Base-by-base conservation (phyloP, 768 basidiomycete species). In the Psilocybe cubensis region DNA sequence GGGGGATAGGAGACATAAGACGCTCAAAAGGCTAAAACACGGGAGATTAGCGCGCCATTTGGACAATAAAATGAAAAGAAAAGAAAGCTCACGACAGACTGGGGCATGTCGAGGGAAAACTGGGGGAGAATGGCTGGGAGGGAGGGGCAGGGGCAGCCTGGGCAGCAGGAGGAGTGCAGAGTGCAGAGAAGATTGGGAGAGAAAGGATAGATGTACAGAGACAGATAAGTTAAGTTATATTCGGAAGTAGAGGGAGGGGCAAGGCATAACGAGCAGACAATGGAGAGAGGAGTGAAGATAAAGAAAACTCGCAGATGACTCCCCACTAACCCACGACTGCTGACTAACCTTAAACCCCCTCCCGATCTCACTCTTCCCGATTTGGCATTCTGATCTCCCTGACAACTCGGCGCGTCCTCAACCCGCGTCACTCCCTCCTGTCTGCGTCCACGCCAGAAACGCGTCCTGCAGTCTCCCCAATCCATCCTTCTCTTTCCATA, bases 181-280 rank as follows among this genome's bases (percentile, higher is more conserved):
- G 64, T 56, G 56, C 67, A 61, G 54, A 70, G 55, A 10, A 42
- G 21, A 29, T 12, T 12, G 28, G 51, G 45, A 58, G 57, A 67
- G 70, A 61, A 41, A 23, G n/a, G 44, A 44, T 29, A 51, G 54
- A 24, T 44, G 59, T 58, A 55, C 53, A 59, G 41, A 25, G 8
- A 14, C 45, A 53, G n/a, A 52, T 56, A 52, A 56, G 54, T 60
- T 60, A 60, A 57, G 60, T 61, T n/a, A 59, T 44, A 50, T 38
- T 48, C 41, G 40, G 44, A 38, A 29, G 52, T 57, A 28, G 54
- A 52, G 62, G 59, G 40, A 43, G 51, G 50, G 27, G 27, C 54
- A 45, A 59, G 54, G 59, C 64, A 63, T 62, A 64, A 73, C 74
- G 78, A 76, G 14, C 77, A 73, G 65, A 77, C 57, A 70, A 83